These are phyloP conservation scores for Monilinia polystroma DNA, from an alignment of 2,329 filamentous ascomycete genomes.

Conservation along the genomic window DNA sequence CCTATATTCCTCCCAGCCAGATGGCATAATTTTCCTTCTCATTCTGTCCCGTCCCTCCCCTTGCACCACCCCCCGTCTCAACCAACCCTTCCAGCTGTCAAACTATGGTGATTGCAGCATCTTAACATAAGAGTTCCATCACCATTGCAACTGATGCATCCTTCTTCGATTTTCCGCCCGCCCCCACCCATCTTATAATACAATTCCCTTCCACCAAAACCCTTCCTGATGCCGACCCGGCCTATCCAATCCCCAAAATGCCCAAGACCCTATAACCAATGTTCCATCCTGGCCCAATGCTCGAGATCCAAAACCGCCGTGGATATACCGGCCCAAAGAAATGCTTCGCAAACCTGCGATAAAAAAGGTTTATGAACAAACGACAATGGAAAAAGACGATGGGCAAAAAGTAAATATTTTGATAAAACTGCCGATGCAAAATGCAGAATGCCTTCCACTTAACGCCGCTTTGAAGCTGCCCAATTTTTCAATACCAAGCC, in stretches of 20 bases:
- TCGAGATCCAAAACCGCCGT: constrained; percentile 16
- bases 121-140: background rate
- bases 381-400: background rate
- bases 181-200: constrained; percentile 10
- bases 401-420: background rate
- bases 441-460: constrained; percentile 8
- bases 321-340: constrained; percentile 21
- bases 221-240: background rate
- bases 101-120: background rate
- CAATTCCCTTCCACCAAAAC: constrained; percentile 11
- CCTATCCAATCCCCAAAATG: background rate
- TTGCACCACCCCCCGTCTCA: background rate
- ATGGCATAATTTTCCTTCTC: background rate
- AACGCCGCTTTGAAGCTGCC: constrained; percentile 18
- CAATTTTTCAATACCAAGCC: background rate
- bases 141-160: constrained; percentile 12
- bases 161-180: constrained; percentile 1
- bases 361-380: constrained; percentile 5
- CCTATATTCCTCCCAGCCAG: constrained; percentile 6
- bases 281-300: constrained; percentile 4
- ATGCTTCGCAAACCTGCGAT: constrained; percentile 17
- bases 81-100: background rate
- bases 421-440: constrained; percentile 6
- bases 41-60: background rate
- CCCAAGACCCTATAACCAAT: constrained; percentile 2